A percentile compares a stretch with the other conserved stretches of the same genome.
phyloP scores from a whole-genome alignment of 345 rosid genomes.

The Populus euphratica region DNA sequence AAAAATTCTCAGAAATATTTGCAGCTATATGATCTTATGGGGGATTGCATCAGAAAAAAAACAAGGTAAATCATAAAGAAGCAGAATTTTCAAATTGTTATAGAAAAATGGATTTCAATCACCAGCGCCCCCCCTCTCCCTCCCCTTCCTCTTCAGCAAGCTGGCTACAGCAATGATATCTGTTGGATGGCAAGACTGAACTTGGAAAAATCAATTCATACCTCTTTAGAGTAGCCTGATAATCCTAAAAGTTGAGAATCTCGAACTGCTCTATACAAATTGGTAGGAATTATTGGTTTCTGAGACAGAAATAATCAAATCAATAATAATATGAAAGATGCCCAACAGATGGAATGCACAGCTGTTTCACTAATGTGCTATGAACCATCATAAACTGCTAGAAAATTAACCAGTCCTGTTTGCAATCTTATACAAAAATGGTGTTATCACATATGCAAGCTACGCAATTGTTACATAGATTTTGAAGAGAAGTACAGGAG shows the following conservation, averaged over 20 bases:
- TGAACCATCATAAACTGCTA: not conserved
- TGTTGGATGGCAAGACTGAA: constrained; percentile 5
- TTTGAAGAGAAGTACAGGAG: not conserved
- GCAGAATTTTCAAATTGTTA: not conserved
- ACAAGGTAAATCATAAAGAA: not conserved
- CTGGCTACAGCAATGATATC: not conserved
- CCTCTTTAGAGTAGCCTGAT: constrained; percentile 30
- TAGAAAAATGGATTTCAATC: not conserved
- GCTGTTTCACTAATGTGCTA: constrained; percentile 11
- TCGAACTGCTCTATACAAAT: constrained; percentile 27
- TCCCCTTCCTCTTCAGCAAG: not conserved
- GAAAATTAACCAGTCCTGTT: not conserved
- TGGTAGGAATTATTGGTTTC: constrained; percentile 42
- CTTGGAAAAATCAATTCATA: not conserved
- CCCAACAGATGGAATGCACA: not conserved
- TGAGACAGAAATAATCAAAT: constrained; percentile 11
- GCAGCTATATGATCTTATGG: too few relatives aligned
- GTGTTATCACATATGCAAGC: not conserved
- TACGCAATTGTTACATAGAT: not conserved
- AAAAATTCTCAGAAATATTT: not conserved
- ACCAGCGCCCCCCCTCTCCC: not conserved
- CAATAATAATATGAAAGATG: constrained; percentile 7
- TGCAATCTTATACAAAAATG: not conserved
- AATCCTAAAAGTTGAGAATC: constrained; percentile 32
- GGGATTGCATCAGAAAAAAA: too few relatives aligned